Evolutionary conservation across 768 basidiomycete genomes (phyloP), one percentile per base, ranked within the genome.

Genomic region (Dictyophora rubrovolvata): DNA sequence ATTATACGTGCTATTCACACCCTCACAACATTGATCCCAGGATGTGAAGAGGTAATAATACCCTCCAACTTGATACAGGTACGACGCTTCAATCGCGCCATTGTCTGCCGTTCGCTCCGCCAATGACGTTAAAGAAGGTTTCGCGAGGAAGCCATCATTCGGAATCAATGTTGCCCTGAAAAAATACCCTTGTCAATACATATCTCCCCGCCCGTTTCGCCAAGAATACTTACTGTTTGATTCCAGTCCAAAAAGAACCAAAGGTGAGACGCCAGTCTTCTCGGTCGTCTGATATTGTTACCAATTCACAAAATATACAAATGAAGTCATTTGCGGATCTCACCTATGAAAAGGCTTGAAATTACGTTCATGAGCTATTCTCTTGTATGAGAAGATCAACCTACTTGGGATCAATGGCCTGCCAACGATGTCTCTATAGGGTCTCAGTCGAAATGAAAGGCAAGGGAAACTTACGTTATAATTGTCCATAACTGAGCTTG

Each of bases 231-330:
- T 70, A 65, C 56, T 71, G 64, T 61, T 80, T 78, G 63, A 82
- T 82, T 10, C 80, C 80, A 7, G 73, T 76, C 80, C 80, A 81
- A 70, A 75, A 82, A 60, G 77, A 79, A 20, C 81, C 81, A 6
- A 81, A 68, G 17, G 77, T 74, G 12, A 83, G 72, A 54, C 69
- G 72, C 80, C 78, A 80, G 53, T 70, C 72, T 60, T 73, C 69
- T 36, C 69, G 21, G 14, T 46, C 70, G 55, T 75, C 77, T 72
- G 61, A 23, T 36, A 63, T 48, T 5, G 56, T 34, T 10, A 53
- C 7, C 18, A 5, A 51, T 33, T 46, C 37, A 46, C 14, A 20
- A 5, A 17, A 12, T 22, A 58, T n/a, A 22, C 37, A 17, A 53
- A 16, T 49, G 28, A 49, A 9, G 12, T 42, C 21, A n/a, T 1